phyloP scores from a whole-genome alignment of 768 basidiomycete species.

The Lactarius vividus region DNA sequence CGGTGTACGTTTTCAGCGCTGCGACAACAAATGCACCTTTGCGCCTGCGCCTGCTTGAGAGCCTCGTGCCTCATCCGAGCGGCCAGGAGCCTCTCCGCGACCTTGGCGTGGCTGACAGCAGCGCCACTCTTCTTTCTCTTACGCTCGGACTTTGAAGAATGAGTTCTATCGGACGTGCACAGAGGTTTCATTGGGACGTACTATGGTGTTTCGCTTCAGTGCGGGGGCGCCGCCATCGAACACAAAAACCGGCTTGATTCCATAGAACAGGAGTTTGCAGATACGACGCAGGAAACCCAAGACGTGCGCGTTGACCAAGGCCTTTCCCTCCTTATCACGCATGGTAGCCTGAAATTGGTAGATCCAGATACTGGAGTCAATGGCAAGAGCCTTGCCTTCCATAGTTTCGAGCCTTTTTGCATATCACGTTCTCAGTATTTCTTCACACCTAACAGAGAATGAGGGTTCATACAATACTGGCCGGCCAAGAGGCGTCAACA shows the following conservation, averaged over 20 bases:
- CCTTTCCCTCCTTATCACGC: constrained; percentile 94
- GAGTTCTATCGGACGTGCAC: neutral
- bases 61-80: constrained; percentile 92
- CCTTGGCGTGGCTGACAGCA: constrained; percentile 74
- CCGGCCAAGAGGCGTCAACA: constrained; percentile 89
- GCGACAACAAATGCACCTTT: constrained; percentile 40
- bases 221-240: constrained; percentile 96
- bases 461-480: constrained; percentile 68
- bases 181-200: constrained; percentile 38
- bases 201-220: constrained; percentile 87
- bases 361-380: constrained; percentile 99
- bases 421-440: constrained; percentile 1
- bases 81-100: constrained; percentile 90
- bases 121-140: constrained; percentile 92
- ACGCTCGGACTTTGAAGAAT: constrained; percentile 62
- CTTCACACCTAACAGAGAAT: neutral
- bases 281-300: constrained; percentile 89
- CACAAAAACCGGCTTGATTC: constrained; percentile 97
- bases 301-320: constrained; percentile 89
- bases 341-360: constrained; percentile 99
- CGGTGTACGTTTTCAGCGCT: neutral
- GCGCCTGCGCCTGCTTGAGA: constrained; percentile 54
- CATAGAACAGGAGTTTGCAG: constrained; percentile 92
- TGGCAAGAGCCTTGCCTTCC: constrained; percentile 93
- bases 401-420: constrained; percentile 72